Evolutionary conservation across 2,329 filamentous ascomycete genomes (phyloP).

Genomic region (Calonectria naviculata): DNA sequence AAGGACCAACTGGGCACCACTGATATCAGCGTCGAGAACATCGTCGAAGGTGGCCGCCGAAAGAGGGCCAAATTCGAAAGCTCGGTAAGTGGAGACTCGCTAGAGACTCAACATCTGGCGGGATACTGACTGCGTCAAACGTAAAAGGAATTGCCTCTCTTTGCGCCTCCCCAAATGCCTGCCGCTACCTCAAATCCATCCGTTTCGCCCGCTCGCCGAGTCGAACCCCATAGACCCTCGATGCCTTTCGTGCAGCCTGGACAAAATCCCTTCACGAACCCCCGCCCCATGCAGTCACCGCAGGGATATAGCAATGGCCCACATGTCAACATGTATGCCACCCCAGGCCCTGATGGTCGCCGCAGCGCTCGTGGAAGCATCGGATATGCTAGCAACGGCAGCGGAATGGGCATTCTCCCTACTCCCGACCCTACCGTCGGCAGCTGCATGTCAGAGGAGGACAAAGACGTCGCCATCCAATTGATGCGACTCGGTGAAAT

Average conservation of each 20-base stretch:
- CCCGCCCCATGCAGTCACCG: conserved; percentile 83
- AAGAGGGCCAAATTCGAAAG: conserved; percentile 97
- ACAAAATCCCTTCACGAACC: conserved; percentile 84
- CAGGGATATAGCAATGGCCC: conserved; percentile 73
- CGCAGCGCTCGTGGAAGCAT: conserved; percentile 72
- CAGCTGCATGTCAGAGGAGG: conserved; percentile 96
- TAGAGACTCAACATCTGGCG: conserved; percentile 26
- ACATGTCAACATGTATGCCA: conserved; percentile 70
- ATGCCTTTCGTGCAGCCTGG: conserved; percentile 81
- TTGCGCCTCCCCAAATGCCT: conserved; percentile 93
- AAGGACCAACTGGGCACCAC: conserved; percentile 93
- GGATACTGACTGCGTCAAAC: conserved; percentile 46
- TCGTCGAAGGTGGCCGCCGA: conserved; percentile 94
- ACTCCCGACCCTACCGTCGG: conserved; percentile 98
- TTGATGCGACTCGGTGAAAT: conserved; percentile 96
- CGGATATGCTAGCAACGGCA: conserved; percentile 60
- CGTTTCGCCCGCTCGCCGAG: conserved; percentile 88
- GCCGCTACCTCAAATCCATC: conserved; percentile 97
- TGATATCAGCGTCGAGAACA: conserved; percentile 98
- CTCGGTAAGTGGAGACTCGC: conserved; percentile 76
- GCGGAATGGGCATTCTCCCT: conserved; percentile 72
- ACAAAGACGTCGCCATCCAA: conserved; percentile 93
- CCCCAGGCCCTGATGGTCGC: conserved; percentile 70
- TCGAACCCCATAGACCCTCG: conserved; percentile 76
- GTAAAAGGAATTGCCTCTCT: conserved; percentile 89